Percentiles rank a stretch among this genome's conserved stretches.
Conservation (phyloP, 176 grass and related monocot species). For the Otatea glauca region DNA sequence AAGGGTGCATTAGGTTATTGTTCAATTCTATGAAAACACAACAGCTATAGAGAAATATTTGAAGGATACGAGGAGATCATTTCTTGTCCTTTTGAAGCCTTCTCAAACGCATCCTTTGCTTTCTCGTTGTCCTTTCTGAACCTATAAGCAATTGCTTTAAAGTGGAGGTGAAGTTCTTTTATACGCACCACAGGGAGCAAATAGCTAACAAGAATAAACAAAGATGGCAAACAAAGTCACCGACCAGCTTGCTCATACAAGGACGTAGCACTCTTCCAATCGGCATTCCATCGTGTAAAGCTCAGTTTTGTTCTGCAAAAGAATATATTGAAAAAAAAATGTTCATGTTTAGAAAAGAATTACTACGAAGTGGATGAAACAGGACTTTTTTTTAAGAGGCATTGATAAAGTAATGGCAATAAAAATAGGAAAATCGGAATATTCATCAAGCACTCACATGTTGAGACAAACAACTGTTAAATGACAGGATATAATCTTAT, state of each 20-base stretch:
- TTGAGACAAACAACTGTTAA: background rate
- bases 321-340: background rate
- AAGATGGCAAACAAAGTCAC: conserved; percentile 34
- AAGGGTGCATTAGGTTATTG: conserved; percentile 44
- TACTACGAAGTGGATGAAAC: background rate
- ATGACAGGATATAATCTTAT: background rate
- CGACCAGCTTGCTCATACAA: conserved; percentile 95
- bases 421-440: background rate
- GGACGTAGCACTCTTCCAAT: conserved; percentile 89
- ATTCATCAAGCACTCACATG: background rate
- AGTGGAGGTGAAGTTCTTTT: conserved; percentile 43
- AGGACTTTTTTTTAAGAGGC: background rate
- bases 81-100: conserved; percentile 99
- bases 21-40: conserved; percentile 36
- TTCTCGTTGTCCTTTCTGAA: conserved; percentile 90
- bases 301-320: conserved; percentile 88
- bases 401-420: background rate
- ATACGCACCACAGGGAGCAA: background rate
- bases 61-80: conserved; percentile 95
- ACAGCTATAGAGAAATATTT: conserved; percentile 25
- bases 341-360: background rate
- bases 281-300: conserved; percentile 95
- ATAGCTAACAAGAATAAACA: conserved; percentile 10
- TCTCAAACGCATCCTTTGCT: conserved; percentile 99
- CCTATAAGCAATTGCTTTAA: conserved; percentile 85